phyloP scores from a whole-genome alignment of 352 stramenopile genomes.

The Phytophthora fragariae region DNA sequence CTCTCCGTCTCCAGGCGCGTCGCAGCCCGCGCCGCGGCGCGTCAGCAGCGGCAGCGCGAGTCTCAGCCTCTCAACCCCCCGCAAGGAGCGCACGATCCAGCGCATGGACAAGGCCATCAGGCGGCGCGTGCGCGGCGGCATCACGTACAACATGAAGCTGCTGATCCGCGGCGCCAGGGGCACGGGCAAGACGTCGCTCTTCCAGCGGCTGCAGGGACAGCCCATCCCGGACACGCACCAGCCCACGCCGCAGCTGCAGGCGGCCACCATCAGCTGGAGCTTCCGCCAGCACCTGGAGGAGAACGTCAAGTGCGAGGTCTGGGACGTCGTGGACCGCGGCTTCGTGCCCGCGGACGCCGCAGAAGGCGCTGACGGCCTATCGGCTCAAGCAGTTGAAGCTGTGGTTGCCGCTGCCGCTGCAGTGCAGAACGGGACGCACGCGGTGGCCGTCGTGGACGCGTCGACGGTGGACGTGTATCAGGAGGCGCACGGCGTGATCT shows the following conservation, averaged over 20 bases:
- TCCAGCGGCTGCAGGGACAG: slow-evolving; percentile 83
- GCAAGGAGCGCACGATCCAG: slow-evolving; percentile 73
- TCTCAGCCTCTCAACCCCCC: slow-evolving; percentile 24
- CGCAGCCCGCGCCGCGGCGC: slow-evolving; percentile 16
- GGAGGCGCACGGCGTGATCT: slow-evolving; percentile 88
- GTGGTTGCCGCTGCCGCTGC: slow-evolving; percentile 19
- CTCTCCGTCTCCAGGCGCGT: slow-evolving; percentile 18
- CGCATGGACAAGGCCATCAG: slow-evolving; percentile 87
- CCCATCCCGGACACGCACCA: slow-evolving; percentile 74
- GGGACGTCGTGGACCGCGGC: slow-evolving; percentile 91
- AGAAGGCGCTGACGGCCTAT: slow-evolving; percentile 16
- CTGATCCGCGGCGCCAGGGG: slow-evolving; percentile 82
- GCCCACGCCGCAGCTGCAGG: slow-evolving; percentile 88
- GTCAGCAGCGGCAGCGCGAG: slow-evolving; percentile 27
- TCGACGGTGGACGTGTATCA: slow-evolving; percentile 91
- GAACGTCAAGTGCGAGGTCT: slow-evolving; percentile 91
- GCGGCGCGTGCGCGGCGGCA: slow-evolving; percentile 75
- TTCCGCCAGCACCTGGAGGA: slow-evolving; percentile 75
- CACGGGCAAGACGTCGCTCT: slow-evolving; percentile 92
- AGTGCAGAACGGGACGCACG: slow-evolving; percentile 53
- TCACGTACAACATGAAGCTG: slow-evolving; percentile 95
- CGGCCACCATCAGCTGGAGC: slow-evolving; percentile 89
- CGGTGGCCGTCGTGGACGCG: slow-evolving; percentile 81
- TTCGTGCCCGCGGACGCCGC: slow-evolving; percentile 41
- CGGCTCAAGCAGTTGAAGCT: slow-evolving; percentile 13